Conservation (phyloP, 2,329 filamentous ascomycete species). For the Mycosphaerella arachidis region DNA sequence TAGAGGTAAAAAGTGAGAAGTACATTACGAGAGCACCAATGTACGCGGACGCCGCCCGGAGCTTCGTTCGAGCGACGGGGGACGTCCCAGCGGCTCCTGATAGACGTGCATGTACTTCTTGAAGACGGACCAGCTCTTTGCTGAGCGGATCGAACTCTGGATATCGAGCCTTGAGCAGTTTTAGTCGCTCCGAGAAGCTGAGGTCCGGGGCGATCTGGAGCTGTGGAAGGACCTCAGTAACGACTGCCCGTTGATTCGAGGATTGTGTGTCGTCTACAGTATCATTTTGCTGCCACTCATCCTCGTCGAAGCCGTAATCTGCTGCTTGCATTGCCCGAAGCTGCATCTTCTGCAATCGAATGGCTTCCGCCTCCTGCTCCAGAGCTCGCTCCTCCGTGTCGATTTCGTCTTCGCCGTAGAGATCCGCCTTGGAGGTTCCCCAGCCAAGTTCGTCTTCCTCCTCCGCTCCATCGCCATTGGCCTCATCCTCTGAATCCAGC, state of each 20-base stretch:
- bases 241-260: slow-evolving; percentile 46
- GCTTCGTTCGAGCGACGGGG: slow-evolving; percentile 52
- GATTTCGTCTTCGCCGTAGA: slow-evolving; percentile 46
- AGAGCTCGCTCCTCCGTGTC: slow-evolving; percentile 70
- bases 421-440: slow-evolving; percentile 15
- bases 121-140: slow-evolving; percentile 71
- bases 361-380: slow-evolving; percentile 88
- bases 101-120: slow-evolving; percentile 36
- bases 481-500: slow-evolving; percentile 74
- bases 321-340: slow-evolving; percentile 81
- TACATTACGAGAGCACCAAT: slow-evolving; percentile 86
- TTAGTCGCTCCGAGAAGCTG: slow-evolving; percentile 66
- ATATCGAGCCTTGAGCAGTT: slow-evolving; percentile 73
- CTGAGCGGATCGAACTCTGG: slow-evolving; percentile 87
- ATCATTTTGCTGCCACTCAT: slow-evolving; percentile 66
- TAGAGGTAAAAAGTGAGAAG: slow-evolving; percentile 85
- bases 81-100: slow-evolving; percentile 8
- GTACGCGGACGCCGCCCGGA: slow-evolving; percentile 78
- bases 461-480: slow-evolving; percentile 34
- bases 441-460: slow-evolving; percentile 34
- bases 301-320: slow-evolving; percentile 89
- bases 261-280: slow-evolving; percentile 46
- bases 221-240: slow-evolving; percentile 83
- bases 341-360: slow-evolving; percentile 84
- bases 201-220: slow-evolving; percentile 77